Evolutionary conservation across 164 flowering plant genomes (phyloP), one percentile per base, ranked within the genome.

Genomic region (Annona squamosa): DNA sequence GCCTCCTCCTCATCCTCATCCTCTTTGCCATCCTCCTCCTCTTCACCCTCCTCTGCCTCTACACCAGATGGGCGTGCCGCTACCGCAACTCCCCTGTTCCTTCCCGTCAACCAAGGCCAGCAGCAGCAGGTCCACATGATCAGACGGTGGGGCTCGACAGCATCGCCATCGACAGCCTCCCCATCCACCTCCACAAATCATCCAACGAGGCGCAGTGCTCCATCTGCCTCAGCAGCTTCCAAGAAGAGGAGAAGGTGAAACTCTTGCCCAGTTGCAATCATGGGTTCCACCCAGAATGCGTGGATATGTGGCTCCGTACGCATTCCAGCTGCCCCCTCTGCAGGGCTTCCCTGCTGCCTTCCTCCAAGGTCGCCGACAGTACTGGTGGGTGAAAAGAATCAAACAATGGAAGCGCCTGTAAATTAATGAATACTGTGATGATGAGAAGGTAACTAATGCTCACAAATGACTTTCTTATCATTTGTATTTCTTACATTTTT

Each of bases 311-410:
- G 98, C 89, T 93, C 63, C 57, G 44, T 1, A 61, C 82, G 65
- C 89, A 87, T 13, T 81, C 97, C 18, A 91, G 83, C 74, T 93
- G 98, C 77, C 98, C 98, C 0, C 84, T 93, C 18, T 93, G 98
- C 46, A 76, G 98, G 12, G 81, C 87, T 48, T 82, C 87, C n/a
- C 80, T 89, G 37, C 65, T 26, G 2, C 65, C 12, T 10, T 6
- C 63, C n/a, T 6, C 70, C 3, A 16, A 52, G 16, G 59, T 16
- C 3, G 59, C 59, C 59, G 37, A 26, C 37, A 26, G 37, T 26
- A 1, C 37, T 26, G 37, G 37, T 26, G 37, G 37, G 37, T 26
- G 37, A 26, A 26, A 26, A 26, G 37, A 26, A 26, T 26, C 37
- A 26, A 26, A 26, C 37, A 26, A 0, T 26, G 37, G 37, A 26